Percentiles rank a stretch among this genome's conserved stretches.
Evolutionary conservation across 139 green algal genomes (phyloP).

Genomic region (Volvox reticuliferus): DNA sequence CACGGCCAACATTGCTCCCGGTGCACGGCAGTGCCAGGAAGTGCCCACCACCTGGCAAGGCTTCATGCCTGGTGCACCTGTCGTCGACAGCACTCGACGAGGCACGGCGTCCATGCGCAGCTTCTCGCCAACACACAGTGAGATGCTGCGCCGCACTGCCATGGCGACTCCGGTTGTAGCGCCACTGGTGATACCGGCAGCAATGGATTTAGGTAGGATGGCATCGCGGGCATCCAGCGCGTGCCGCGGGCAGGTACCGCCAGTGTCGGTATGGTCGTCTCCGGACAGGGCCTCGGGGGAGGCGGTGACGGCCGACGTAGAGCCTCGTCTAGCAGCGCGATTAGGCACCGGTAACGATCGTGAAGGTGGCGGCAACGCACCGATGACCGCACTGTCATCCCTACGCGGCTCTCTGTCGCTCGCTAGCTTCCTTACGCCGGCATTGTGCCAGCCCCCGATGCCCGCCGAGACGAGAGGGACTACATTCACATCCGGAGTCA

Average conservation of each 20-base stretch:
- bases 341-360: neutral
- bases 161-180: neutral
- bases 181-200: neutral
- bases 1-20: too few species aligned
- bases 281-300: neutral
- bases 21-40: neutral
- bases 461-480: too few species aligned
- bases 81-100: neutral
- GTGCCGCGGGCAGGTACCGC: neutral
- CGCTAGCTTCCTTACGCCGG: neutral
- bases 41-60: neutral
- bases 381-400: neutral
- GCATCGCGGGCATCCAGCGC: neutral
- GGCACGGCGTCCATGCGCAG: neutral
- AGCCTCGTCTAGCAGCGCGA: neutral
- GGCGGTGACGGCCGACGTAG: too few species aligned
- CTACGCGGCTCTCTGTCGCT: neutral
- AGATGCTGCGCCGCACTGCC: neutral
- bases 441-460: neutral
- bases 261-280: neutral
- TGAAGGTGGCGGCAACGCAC: neutral
- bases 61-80: neutral
- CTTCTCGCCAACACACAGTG: neutral
- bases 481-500: too few species aligned
- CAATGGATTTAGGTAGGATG: neutral